These are phyloP conservation scores for Grammothele lineata DNA, from an alignment of 768 basidiomycete species.

Conservation along the genomic window DNA sequence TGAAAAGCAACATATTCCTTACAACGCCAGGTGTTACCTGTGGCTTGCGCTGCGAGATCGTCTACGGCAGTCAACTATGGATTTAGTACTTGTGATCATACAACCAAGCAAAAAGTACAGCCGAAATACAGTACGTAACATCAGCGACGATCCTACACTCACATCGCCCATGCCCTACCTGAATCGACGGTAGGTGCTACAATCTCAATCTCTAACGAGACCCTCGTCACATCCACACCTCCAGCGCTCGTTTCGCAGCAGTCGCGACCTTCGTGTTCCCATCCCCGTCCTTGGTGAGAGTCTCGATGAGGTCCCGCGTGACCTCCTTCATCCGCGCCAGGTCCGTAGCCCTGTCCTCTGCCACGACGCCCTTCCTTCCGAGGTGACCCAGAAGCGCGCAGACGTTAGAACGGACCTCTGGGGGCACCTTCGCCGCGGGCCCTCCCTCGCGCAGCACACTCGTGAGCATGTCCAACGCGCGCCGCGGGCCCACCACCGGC, in stretches of 20 bases:
- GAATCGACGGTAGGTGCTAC: no score
- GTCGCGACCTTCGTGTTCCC: constrained; percentile 33
- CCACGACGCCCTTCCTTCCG: constrained; percentile 46
- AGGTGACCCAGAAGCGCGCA: constrained; percentile 70
- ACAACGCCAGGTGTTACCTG: no score
- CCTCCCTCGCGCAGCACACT: constrained; percentile 54
- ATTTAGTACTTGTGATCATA: no score
- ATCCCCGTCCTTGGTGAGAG: constrained; percentile 31
- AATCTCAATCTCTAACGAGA: no score
- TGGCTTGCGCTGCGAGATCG: no score
- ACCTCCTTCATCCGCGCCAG: constrained; percentile 46
- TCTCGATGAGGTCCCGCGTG: constrained; percentile 45
- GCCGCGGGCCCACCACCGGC: constrained; percentile 47
- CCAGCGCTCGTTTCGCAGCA: constrained; percentile 40
- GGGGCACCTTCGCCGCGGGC: constrained; percentile 47
- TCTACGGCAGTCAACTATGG: no score
- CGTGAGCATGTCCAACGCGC: constrained; percentile 66
- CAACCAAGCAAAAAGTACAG: no score
- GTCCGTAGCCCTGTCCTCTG: constrained; percentile 32
- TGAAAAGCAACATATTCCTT: no score
- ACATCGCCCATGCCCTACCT: no score
- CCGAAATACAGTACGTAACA: no score
- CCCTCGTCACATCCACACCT: constrained; percentile 31
- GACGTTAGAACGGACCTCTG: constrained; percentile 73
- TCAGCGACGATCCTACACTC: no score